These are phyloP conservation scores for Hypocrella siamensis DNA, from an alignment of 2,329 filamentous ascomycete genomes.

Conservation along the genomic window DNA sequence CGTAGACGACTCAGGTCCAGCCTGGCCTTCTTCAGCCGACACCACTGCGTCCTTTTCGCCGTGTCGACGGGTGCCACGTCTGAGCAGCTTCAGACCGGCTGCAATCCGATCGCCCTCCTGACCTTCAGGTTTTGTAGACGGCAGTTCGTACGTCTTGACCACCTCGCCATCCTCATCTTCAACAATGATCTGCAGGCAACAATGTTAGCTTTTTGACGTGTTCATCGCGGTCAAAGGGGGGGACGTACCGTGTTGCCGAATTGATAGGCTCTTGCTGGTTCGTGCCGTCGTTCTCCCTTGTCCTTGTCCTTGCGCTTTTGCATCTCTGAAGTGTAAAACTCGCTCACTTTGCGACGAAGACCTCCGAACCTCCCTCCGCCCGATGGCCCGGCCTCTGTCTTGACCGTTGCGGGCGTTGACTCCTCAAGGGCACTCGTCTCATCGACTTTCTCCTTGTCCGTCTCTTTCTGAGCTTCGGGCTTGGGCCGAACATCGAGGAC, in stretches of 20 bases:
- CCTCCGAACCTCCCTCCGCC: slow-evolving; percentile 17
- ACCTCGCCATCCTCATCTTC: slow-evolving; percentile 80
- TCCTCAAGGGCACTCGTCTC: background rate
- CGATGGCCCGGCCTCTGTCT: slow-evolving; percentile 2
- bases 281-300: slow-evolving; percentile 44
- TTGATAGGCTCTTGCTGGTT: slow-evolving; percentile 70
- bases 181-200: slow-evolving; percentile 52
- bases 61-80: slow-evolving; percentile 30
- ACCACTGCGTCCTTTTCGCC: slow-evolving; percentile 18
- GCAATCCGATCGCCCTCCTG: slow-evolving; percentile 23
- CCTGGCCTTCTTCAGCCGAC: slow-evolving; percentile 15
- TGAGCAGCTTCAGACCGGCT: slow-evolving; percentile 36
- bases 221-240: background rate
- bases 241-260: slow-evolving; percentile 57
- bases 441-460: slow-evolving; percentile 1
- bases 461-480: slow-evolving; percentile 2
- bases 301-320: slow-evolving; percentile 46
- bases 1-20: slow-evolving; percentile 16
- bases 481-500: slow-evolving; percentile 50
- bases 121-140: slow-evolving; percentile 30
- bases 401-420: background rate
- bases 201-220: too few species aligned
- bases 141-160: slow-evolving; percentile 68
- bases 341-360: slow-evolving; percentile 34
- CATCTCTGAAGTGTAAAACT: slow-evolving; percentile 43